Percentiles rank a stretch among this genome's conserved stretches.
These are phyloP conservation scores for Diaporthe amygdali DNA, from an alignment of 2,329 filamentous ascomycete genomes.

Conservation along the genomic window DNA sequence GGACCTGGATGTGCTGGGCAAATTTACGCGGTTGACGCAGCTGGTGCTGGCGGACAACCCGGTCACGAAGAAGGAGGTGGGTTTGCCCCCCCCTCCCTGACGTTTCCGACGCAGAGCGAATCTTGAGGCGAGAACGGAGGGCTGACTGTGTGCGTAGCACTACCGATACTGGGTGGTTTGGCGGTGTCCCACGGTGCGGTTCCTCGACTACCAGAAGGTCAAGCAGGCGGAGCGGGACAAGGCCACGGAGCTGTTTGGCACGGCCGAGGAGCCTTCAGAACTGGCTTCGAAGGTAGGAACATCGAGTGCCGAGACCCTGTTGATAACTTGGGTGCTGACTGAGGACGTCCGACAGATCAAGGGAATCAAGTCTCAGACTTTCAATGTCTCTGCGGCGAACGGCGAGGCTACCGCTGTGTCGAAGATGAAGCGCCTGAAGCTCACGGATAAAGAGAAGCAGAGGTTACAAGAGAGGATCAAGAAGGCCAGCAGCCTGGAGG, in stretches of 20 bases:
- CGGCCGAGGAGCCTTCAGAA: constrained; percentile 75
- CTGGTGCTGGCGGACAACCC: constrained; percentile 86
- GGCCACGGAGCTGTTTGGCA: constrained; percentile 84
- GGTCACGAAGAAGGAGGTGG: constrained; percentile 88
- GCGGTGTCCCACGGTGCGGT: constrained; percentile 82
- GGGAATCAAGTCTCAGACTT: constrained; percentile 79
- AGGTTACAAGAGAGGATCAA: constrained; percentile 85
- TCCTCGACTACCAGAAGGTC: constrained; percentile 92
- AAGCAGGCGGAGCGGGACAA: constrained; percentile 81
- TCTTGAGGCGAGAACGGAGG: background rate
- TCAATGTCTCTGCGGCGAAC: constrained; percentile 60
- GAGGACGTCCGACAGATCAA: constrained; percentile 67
- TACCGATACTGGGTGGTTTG: constrained; percentile 94
- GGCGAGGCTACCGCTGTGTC: constrained; percentile 50
- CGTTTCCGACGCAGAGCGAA: too few species aligned
- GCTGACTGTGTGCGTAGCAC: constrained; percentile 58
- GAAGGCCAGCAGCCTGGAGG: constrained; percentile 86
- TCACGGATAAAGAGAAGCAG: constrained; percentile 88
- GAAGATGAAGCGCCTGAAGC: constrained; percentile 78
- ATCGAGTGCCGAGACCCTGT: background rate
- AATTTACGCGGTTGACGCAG: constrained; percentile 75
- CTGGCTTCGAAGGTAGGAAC: constrained; percentile 70
- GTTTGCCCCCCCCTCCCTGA: constrained; percentile 37
- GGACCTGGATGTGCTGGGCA: constrained; percentile 81
- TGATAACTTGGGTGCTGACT: constrained; percentile 7